Evolutionary conservation across 768 basidiomycete genomes (phyloP), one percentile per base, ranked within the genome.

Genomic region (Russula ochroleuca): DNA sequence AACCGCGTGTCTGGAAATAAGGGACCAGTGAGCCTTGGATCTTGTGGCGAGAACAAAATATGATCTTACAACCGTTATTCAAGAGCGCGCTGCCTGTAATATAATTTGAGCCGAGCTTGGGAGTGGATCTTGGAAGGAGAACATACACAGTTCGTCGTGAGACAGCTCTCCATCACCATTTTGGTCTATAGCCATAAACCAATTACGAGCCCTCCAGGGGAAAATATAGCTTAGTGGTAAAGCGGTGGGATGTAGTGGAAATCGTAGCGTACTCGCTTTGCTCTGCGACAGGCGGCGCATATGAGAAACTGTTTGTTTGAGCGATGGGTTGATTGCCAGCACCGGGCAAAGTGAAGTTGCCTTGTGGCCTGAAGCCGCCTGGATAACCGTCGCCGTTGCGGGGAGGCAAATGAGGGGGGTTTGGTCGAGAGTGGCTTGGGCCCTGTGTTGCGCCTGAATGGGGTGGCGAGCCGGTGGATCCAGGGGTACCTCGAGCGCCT

Each of bases 171-270:
- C 58, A 50, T 48, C 49, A 7, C 40, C 47, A 3, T 64, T 52
- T 37, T 64, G 63, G 11, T 60, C 63, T 7, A 64, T 38, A 11
- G 58, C 56, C 8, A 55, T 7, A 43, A 64, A 64, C 63, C 52
- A 64, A 3, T 15, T 4, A 45, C 35, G 43, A 25, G 28, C 33
- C 21, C 63, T 64, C 4, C 33, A 49, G 23, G 19, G 10, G 41
- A 15, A 40, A n/a, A 14, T 9, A 9, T 17, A 15, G 3, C 1
- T 58, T 25, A 38, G 23, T 2, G 6, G 14, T 11, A 21, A 19
- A 25, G 31, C 10, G 3, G n/a, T 21, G 21, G 11, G 45, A 47
- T 3, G 14, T 13, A 23, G 9, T 10, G 28, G 13, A 41, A 9
- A n/a, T 8, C 1, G 28, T 17, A 10, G 28, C 50, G 31, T 51